These are phyloP conservation scores for Agapanthus africanus DNA, from an alignment of 106 monocot species.

Conservation along the genomic window DNA sequence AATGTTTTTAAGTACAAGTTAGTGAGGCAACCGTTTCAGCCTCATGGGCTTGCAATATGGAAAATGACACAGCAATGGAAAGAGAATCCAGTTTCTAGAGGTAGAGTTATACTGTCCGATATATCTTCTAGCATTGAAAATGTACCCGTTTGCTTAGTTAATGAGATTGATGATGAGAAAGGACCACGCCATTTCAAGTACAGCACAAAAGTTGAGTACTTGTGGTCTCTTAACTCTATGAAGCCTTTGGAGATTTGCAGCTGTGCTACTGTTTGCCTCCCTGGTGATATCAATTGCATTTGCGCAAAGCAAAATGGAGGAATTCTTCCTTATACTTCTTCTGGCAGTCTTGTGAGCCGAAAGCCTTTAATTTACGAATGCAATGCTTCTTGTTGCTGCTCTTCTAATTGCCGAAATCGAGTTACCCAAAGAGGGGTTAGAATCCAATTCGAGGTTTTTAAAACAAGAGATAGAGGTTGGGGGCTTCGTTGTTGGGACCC, in stretches of 20 bases:
- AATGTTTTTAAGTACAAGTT: slow-evolving; percentile 76
- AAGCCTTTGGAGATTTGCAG: slow-evolving; percentile 36
- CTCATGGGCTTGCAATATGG: slow-evolving; percentile 54
- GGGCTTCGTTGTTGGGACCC: slow-evolving; percentile 77
- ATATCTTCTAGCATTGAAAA: slow-evolving; percentile 53
- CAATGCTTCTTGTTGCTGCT: slow-evolving; percentile 40
- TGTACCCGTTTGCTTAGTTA: slow-evolving; percentile 59
- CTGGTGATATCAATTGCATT: slow-evolving; percentile 44
- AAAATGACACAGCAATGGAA: slow-evolving; percentile 57
- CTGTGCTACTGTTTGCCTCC: slow-evolving; percentile 48
- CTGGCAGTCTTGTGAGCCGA: slow-evolving; percentile 46
- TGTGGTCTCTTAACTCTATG: slow-evolving; percentile 9
- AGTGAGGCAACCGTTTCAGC: slow-evolving; percentile 51
- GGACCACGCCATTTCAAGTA: slow-evolving; percentile 52
- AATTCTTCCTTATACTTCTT: slow-evolving; percentile 53
- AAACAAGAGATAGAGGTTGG: slow-evolving; percentile 62
- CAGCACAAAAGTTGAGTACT: slow-evolving; percentile 25
- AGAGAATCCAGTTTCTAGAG: slow-evolving; percentile 43
- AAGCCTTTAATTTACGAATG: slow-evolving; percentile 70
- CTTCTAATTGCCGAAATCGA: slow-evolving; percentile 47
- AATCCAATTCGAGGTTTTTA: slow-evolving; percentile 75
- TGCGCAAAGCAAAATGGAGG: slow-evolving; percentile 58
- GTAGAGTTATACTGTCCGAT: slow-evolving; percentile 39
- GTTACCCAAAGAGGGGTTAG: slow-evolving; percentile 48
- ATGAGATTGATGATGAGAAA: slow-evolving; percentile 60